Base-by-base conservation (phyloP, 1,139 yeast species). In the Taiozyma onychis region DNA sequence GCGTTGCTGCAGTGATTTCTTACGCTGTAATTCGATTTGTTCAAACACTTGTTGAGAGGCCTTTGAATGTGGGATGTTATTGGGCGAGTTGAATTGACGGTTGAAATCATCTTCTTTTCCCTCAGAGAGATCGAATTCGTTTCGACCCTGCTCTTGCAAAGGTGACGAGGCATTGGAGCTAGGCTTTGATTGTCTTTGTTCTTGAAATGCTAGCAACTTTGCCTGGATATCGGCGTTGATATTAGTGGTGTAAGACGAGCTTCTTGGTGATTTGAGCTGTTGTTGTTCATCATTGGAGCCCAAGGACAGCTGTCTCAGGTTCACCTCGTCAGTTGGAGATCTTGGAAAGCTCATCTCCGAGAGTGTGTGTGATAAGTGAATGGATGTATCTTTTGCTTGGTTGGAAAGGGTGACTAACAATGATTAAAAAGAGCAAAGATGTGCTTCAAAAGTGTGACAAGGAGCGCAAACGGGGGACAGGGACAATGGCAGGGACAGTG, bases 151-250 rank as follows among this genome's bases (percentile, higher is more conserved):
- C 26, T 42, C 46, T 44, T 27, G 52, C 30, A 45, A 21, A 28
- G 53, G 52, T 13, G 52, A 46, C 21, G 51, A 48, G 18, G 41
- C 43, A 14, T 13, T 45, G 22, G 56, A 53, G 37, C 42, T 39
- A 6, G 53, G 51, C 43, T 51, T 58, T 10, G 46, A 48, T 44
- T 51, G 57, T 46, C 88, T 70, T 61, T 78, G 80, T 56, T 82
- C 85, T 63, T 85, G 93, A 57, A 85, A 84, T 0, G 91, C 91
- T 66, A 84, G 68, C 46, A 86, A 73, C 55, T 89, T 72, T 1
- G 93, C 93, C 65, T 85, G 93, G 46, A 85, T 75, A 55, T 83
- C 88, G 11, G 88, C 81, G 62, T 77, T 83, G 48, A 71, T 68
- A 46, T 65, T 67, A 21, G 55, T 49, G 0, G 59, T 56, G 41